phyloP scores from a whole-genome alignment of 805 yeast species.

The Metschnikowia henanensis region DNA sequence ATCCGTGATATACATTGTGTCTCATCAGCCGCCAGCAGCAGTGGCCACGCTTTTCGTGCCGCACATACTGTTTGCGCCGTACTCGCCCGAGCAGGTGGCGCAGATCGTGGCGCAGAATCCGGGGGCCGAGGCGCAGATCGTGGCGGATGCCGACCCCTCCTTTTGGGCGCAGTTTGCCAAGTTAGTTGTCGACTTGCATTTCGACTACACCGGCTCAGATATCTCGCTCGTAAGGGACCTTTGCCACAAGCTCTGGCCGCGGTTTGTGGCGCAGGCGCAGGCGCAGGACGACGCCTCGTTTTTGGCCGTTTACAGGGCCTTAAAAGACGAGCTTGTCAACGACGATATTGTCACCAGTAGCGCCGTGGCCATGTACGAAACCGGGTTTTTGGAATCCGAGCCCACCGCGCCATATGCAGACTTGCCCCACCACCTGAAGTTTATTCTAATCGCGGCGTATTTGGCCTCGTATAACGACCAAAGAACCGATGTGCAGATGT shows the following conservation, averaged over 20 bases:
- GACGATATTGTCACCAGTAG: constrained; percentile 34
- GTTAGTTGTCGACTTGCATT: constrained; percentile 46
- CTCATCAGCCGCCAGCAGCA: constrained; percentile 38
- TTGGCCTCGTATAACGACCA: constrained; percentile 78
- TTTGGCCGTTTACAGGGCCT: constrained; percentile 34
- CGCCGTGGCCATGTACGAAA: constrained; percentile 26
- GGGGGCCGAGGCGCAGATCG: constrained; percentile 5
- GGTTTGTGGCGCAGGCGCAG: constrained; percentile 27
- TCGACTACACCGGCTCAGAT: constrained; percentile 46
- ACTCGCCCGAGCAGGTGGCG: constrained; percentile 35
- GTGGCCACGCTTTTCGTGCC: constrained; percentile 43
- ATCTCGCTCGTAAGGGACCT: constrained; percentile 36
- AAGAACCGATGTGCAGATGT: constrained; percentile 64
- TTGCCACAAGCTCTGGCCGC: constrained; percentile 33
- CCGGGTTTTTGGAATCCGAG: constrained; percentile 19
- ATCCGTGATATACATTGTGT: constrained; percentile 39
- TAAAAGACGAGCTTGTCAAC: constrained; percentile 26
- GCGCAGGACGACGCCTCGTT: constrained; percentile 32
- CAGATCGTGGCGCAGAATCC: constrained; percentile 29
- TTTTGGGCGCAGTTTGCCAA: constrained; percentile 47
- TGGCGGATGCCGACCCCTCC: constrained; percentile 2
- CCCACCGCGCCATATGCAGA: constrained; percentile 30
- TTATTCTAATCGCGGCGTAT: constrained; percentile 76
- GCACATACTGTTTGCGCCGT: constrained; percentile 38
- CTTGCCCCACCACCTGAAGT: constrained; percentile 63